Base-by-base conservation (phyloP, 208 protist genomes). In the Crithidia fasciculata region DNA sequence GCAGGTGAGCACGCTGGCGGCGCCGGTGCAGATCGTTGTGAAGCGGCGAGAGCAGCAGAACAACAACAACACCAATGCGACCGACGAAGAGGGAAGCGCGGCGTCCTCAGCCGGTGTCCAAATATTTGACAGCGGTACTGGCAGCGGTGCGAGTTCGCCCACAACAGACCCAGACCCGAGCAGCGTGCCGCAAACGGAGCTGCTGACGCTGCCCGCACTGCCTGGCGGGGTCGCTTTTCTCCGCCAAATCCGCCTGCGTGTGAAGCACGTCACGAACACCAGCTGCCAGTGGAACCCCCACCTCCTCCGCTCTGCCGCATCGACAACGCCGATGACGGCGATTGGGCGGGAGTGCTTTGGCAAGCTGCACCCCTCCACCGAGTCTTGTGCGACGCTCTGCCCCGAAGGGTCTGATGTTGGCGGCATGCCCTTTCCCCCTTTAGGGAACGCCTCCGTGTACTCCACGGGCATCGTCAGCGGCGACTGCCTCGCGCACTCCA, bases 251-350 rank as follows among this genome's bases (percentile, higher is more conserved):
- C 59, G 60, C 0, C 13, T 74, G 18, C 69, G 69, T 5, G 60
- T 68, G 41, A 67, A 68, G 16, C 69, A 62, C 43, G 69, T 74
- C 40, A 59, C 39, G 8, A 60, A 68, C 49, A 40, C 28, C 36
- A 74, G 69, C 69, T 74, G 69, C 52, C 36, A 2, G 52, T 74
- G 69, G 69, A 74, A 74, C 43, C 60, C 2, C 12, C 60, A 67
- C 59, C 57, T 74, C 16, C 36, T 68, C 5, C 69, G 39, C 3
- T 39, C 50, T 10, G 7, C 0, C n/a, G 0, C 67, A 28, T 28
- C 44, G 6, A 41, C 36, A 45, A 8, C 44, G 28, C 59, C 50
- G 47, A 28, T 43, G 2, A 55, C 66, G 16, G 8, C 53, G 52
- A n/a, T 37, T 10, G 39, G 10, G 37, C 43, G 5, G 43, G 41